A percentile compares a stretch with the other conserved stretches of the same genome.
Conservation (phyloP, 345 rosid species). For the Melaleuca alternifolia region DNA sequence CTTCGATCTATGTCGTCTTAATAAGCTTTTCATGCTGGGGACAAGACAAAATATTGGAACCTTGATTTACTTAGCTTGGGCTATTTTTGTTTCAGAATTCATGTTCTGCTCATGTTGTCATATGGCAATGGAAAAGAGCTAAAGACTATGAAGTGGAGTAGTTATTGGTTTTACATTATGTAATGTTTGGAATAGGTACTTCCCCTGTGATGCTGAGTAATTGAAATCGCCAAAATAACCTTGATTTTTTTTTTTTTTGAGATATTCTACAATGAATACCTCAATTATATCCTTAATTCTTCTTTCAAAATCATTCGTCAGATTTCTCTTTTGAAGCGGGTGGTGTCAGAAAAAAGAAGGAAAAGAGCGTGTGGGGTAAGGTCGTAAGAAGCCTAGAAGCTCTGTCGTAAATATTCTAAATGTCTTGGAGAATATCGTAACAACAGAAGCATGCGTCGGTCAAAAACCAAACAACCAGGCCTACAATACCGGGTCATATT, state of each 20-base stretch:
- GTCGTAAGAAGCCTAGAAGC: background rate
- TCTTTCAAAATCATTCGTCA: background rate
- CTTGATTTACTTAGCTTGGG: background rate
- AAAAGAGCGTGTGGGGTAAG: background rate
- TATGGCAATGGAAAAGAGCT: background rate
- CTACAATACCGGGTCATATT: background rate
- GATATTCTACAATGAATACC: background rate
- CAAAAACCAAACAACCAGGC: background rate
- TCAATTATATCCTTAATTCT: background rate
- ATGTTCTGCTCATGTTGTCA: background rate
- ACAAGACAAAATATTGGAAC: background rate
- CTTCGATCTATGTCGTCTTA: background rate
- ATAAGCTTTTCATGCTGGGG: background rate
- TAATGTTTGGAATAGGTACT: background rate
- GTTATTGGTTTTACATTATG: background rate
- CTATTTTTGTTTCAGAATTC: background rate
- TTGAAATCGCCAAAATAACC: background rate
- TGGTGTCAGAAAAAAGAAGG: background rate
- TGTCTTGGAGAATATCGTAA: background rate
- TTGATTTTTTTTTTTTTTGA: background rate
- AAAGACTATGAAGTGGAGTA: background rate
- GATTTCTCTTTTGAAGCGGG: background rate
- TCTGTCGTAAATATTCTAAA: background rate
- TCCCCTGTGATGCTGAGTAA: background rate
- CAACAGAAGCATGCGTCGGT: background rate